Evolutionary conservation across 345 rosid species (phyloP), one percentile per base, ranked within the genome.

Genomic region (Rhizophora apiculata): DNA sequence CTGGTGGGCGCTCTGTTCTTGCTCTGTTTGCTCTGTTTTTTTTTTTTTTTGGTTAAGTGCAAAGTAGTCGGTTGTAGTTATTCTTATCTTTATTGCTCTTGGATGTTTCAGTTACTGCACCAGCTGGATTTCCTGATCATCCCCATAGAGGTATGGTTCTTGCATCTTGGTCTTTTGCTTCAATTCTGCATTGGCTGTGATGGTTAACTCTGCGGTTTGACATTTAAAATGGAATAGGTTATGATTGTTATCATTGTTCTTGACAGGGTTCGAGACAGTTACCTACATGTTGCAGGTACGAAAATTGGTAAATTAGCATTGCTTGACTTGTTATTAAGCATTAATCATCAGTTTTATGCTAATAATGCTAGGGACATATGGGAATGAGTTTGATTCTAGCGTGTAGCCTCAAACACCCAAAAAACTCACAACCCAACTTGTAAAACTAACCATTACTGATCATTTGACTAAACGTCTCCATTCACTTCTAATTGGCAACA

Each of bases 81-180:
- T 27, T 64, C 24, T 19, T 9, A n/a, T 10, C 2, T 68, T 64
- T 70, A 11, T 57, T 61, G 30, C 30, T 72, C 57, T 66, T 71
- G 67, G 54, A 15, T 63, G 5, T 64, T 82, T 9, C 89, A 90
- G 98, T 85, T 34, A 82, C 92, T 62, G 86, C 93, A 56, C 97
- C 97, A 30, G 85, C 93, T 61, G 98, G 98, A 59, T 93, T 93
- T 76, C 97, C 93, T 60, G 98, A 93, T 78, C 98, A 93, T 79
- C 98, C 98, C 46, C 98, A 93, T 27, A 89, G 96, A 93, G 98
- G 98, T 90, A 52, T 63, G 81, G n/a, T 65, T 67, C 34, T 49
- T 68, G 27, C 30, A 1, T 32, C 24, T 63, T 62, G 29, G 31
- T 46, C 60, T 22, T 62, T 8, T n/a, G 18, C 13, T 27, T 24